Base-by-base conservation (phyloP, 139 green algal genomes). In the Haematococcus sp. region DNA sequence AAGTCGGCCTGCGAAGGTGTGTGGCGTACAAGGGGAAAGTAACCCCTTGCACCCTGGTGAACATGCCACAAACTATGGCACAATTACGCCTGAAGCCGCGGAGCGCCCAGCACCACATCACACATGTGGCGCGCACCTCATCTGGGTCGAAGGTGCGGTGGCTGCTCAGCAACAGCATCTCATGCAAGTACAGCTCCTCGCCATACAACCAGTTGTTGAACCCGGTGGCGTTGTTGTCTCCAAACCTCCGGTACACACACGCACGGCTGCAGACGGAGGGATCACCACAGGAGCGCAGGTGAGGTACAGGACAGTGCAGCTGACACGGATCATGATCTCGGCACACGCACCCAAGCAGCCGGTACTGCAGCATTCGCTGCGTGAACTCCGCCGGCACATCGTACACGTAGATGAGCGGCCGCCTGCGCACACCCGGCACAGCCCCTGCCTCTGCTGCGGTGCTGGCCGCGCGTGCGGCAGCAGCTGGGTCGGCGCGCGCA, bases 311-410 rank as follows among this genome's bases (percentile, higher is more conserved):
- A n/a, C n/a, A n/a, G n/a, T n/a, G n/a, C n/a, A n/a, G 4, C 15
- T 30, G 20, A 17, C 58, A 19, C 9, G 3, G 58, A 27, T 7
- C 28, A 27, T 65, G 9, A n/a, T 35, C 35, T 4, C 25, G 3
- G 40, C 40, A 49, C 40, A 49, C 40, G 40, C 40, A 49, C 40
- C 40, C 40, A 11, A 49, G 40, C 7, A 49, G 40, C 0, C 82
- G 74, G 66, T 90, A 89, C 79, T 93, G 86, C 66, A 91, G 68
- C 83, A 93, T 79, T 27, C 80, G 74, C 0, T 63, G 30, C 44
- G 72, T 83, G 76, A 73, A 81, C 63, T 46, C 58, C 4, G 58
- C 25, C 11, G 58, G 58, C 16, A 65, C 4, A 15, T 65, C 58
- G 58, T 65, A 65, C 58, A 65, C 58, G 27, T 65, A 65, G 25